These are phyloP conservation scores for Podospora comata DNA, from an alignment of 495 filamentous ascomycete genomes.

Conservation along the genomic window DNA sequence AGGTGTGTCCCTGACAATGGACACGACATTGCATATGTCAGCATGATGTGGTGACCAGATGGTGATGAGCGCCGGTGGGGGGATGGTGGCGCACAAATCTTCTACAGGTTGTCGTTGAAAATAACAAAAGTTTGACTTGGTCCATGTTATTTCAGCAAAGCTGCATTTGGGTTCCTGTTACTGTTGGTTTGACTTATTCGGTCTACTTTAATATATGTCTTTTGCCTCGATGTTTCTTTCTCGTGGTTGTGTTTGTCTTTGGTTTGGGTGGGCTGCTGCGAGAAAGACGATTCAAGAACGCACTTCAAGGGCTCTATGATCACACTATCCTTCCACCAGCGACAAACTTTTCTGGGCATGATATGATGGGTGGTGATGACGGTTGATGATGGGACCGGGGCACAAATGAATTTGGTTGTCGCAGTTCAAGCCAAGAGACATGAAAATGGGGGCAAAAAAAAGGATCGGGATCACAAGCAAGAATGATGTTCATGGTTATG, in stretches of 20 bases:
- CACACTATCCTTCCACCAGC: background rate
- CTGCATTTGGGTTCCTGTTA: background rate
- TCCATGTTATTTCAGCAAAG: background rate
- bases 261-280: background rate
- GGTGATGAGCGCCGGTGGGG: background rate
- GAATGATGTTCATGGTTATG: background rate
- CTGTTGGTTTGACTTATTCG: background rate
- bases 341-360: background rate
- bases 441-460: background rate
- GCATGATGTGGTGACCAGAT: background rate
- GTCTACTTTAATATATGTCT: constrained; percentile 3
- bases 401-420: background rate
- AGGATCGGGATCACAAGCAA: background rate
- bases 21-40: background rate
- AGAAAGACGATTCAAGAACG: background rate
- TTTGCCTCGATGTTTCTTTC: constrained; percentile 9
- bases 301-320: background rate
- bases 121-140: constrained; percentile 3
- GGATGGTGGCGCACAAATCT: background rate
- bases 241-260: background rate
- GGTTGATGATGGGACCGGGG: background rate
- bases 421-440: background rate
- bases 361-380: background rate
- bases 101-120: constrained; percentile 1
- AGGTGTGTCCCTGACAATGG: background rate